Conservation (phyloP, 2,329 filamentous ascomycete species). For the Metarhizium sp. region DNA sequence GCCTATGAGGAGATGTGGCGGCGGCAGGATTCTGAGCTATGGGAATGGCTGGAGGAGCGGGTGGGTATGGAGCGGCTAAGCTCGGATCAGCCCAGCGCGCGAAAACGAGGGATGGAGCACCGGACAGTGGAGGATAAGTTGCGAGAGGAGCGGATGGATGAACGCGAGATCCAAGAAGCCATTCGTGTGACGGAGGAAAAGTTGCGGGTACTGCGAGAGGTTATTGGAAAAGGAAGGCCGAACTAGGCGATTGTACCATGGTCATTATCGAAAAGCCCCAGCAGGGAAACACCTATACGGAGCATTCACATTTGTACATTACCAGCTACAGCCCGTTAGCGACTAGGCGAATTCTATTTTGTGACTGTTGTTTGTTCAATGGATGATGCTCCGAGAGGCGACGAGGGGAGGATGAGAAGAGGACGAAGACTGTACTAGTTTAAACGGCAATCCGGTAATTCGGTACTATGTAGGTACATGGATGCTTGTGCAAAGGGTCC, state of each 20-base stretch:
- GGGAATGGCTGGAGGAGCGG: constrained; percentile 88
- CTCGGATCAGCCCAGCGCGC: constrained; percentile 21
- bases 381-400: too few species aligned
- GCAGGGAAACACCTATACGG: constrained; percentile 6
- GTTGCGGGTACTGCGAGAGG: constrained; percentile 64
- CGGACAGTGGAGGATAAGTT: constrained; percentile 51
- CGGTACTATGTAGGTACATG: too few species aligned
- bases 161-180: constrained; percentile 67
- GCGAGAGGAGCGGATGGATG: constrained; percentile 53
- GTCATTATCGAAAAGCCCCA: constrained; percentile 7
- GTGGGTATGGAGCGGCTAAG: constrained; percentile 58
- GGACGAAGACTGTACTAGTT: too few species aligned
- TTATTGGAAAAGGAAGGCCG: constrained; percentile 43
- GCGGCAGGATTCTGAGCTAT: constrained; percentile 76
- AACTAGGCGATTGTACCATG: neutral
- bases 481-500: too few species aligned
- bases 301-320: constrained; percentile 3
- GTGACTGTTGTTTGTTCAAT: neutral
- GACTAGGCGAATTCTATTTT: constrained; percentile 2
- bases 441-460: too few species aligned
- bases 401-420: too few species aligned
- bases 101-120: constrained; percentile 42
- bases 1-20: constrained; percentile 94
- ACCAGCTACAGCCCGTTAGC: constrained; percentile 1
- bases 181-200: constrained; percentile 83